phyloP scores from a whole-genome alignment of 192 early-diverging fungal genomes.

The Coemansia sp. region DNA sequence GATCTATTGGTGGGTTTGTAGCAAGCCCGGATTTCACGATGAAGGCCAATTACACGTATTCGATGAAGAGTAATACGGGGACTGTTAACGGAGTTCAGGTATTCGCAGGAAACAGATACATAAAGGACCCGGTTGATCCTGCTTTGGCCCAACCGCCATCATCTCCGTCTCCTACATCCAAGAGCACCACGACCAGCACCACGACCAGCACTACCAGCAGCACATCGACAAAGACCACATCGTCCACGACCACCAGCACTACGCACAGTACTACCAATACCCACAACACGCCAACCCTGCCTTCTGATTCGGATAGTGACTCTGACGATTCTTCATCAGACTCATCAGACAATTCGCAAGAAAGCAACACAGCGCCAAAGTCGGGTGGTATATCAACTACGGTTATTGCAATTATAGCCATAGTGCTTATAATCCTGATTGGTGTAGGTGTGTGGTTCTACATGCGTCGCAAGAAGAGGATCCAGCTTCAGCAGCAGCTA shows the following conservation, averaged over 20 bases:
- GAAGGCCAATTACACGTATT: slow-evolving; percentile 11
- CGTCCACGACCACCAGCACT: not conserved
- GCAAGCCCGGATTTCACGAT: slow-evolving; percentile 14
- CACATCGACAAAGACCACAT: not conserved
- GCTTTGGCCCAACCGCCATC: not conserved
- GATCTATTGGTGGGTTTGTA: slow-evolving; percentile 34
- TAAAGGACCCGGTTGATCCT: slow-evolving; percentile 21
- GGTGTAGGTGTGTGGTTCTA: slow-evolving; percentile 4
- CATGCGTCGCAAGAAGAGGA: slow-evolving; percentile 6
- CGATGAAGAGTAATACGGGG: slow-evolving; percentile 21
- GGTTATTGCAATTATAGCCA: not conserved
- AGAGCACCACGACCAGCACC: not conserved
- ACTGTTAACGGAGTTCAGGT: slow-evolving; percentile 15
- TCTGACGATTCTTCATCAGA: not conserved
- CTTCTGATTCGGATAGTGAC: not conserved
- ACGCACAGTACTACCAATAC: not conserved
- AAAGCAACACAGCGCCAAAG: not conserved
- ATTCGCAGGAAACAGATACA: slow-evolving; percentile 31
- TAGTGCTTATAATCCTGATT: not conserved
- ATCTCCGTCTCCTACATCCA: not conserved
- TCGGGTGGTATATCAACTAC: not conserved
- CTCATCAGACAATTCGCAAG: not conserved
- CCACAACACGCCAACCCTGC: not conserved
- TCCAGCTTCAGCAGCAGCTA: not conserved
- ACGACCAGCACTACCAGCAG: not conserved